Base-by-base conservation (phyloP, 2,329 filamentous ascomycete genomes). In the Cercospora sojina region DNA sequence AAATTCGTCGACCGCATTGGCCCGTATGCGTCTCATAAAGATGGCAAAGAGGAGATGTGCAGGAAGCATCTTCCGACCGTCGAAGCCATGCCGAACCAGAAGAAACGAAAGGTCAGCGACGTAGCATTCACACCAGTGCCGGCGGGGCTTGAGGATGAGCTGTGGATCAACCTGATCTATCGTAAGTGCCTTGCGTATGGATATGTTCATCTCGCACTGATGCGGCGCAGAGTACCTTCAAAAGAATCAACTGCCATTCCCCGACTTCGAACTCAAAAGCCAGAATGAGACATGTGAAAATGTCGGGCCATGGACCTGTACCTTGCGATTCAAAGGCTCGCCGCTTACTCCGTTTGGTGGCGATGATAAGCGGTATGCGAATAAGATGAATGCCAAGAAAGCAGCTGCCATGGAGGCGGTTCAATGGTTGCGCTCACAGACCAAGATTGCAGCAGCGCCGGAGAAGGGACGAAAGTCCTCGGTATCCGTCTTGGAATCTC, bases 311-410 rank as follows among this genome's bases (percentile, higher is more conserved):
- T 73, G 69, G 57, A 66, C 64, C 3, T 75, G 71, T 49, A 69
- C 67, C 2, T 61, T 75, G 16, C 57, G 38, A 3, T 32, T 74
- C 27, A 12, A 35, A 6, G 71, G 62, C n/a, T 58, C 66, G 51
- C 70, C 74, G 18, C 55, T 67, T 8, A 66, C 72, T 23, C 60
- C 73, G 23, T 82, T 82, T 65, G 81, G 82, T 66, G 75, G 74
- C 25, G 69, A 71, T 9, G 67, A 68, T 2, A 64, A 67, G 0
- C 70, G 76, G 9, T 80, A 80, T 71, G 63, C 72, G 5, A 77
- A 70, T 32, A 83, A 83, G 63, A 78, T 80, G 66, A 73, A 75
- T 9, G 82, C 82, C 1, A 78, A 79, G 20, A 75, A 77, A 41
- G 74, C 77, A 60, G 80, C 81, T 20, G 80, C 82, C 8, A 71